Conservation (phyloP, 805 yeast species). For the Kazachstania psychrophila region DNA sequence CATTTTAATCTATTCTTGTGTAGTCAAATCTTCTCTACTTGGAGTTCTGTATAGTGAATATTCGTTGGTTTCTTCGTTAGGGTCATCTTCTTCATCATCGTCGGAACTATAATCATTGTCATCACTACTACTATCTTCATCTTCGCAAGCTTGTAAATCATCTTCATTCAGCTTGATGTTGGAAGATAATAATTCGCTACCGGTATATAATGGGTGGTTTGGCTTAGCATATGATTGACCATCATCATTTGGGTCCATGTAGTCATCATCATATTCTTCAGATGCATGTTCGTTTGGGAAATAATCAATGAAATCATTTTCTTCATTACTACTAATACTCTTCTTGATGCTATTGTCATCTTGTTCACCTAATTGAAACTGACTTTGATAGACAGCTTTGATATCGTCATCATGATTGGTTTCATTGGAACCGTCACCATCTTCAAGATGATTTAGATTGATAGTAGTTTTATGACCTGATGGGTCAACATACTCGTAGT, state of each 20-base stretch:
- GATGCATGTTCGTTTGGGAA: conserved; percentile 51
- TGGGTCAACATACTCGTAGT: conserved; percentile 64
- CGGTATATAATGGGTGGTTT: conserved; percentile 47
- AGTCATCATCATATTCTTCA: conserved; percentile 48
- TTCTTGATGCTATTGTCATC: conserved; percentile 11
- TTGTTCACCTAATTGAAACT: conserved; percentile 35
- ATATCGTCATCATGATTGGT: conserved; percentile 38
- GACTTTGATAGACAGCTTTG: conserved; percentile 30
- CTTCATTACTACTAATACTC: neutral
- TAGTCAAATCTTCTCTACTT: conserved; percentile 6
- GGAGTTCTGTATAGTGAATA: conserved; percentile 22
- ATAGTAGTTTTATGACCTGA: conserved; percentile 57
- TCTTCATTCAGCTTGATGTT: conserved; percentile 8
- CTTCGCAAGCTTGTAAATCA: conserved; percentile 12
- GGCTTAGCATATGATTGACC: conserved; percentile 63
- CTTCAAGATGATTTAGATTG: conserved; percentile 41
- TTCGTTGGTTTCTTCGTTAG: conserved; percentile 24
- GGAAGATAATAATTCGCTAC: conserved; percentile 34
- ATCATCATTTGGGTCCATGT: conserved; percentile 74
- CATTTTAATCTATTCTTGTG: too few relatives aligned
- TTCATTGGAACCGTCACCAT: conserved; percentile 59
- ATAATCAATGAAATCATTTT: neutral
- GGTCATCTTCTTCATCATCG: conserved; percentile 8
- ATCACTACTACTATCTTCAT: conserved; percentile 14
- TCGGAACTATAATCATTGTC: conserved; percentile 7